Evolutionary conservation across 129 eudicot species (phyloP).

Genomic region (Ambrosia trifida): DNA sequence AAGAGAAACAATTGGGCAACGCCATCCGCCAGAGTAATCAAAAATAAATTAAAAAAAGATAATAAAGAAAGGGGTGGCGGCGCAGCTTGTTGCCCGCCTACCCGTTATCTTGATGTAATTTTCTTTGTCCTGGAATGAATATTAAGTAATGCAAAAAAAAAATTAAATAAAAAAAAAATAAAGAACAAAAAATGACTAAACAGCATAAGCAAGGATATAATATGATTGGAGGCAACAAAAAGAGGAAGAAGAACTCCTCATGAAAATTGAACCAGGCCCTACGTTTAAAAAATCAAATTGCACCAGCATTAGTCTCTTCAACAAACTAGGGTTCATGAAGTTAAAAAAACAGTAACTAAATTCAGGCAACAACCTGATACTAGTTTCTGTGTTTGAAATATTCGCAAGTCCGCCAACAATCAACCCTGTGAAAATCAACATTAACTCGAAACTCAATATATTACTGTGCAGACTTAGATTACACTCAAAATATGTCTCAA

Average conservation of each 20-base stretch:
- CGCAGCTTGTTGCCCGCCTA: no score
- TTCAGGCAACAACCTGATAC: constrained; percentile 61
- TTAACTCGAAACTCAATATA: background rate
- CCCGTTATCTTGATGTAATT: no score
- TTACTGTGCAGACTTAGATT: background rate
- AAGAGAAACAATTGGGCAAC: constrained; percentile 42
- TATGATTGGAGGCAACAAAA: constrained; percentile 95
- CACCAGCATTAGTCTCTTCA: background rate
- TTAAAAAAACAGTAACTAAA: background rate
- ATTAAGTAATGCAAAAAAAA: no score
- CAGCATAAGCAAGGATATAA: constrained; percentile 72
- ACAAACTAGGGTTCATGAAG: constrained; percentile 24
- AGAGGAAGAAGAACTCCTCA: constrained; percentile 96
- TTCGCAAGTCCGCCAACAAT: constrained; percentile 96
- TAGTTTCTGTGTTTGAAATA: constrained; percentile 83
- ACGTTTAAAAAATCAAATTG: background rate
- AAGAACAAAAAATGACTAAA: constrained; percentile 18
- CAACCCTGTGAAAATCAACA: constrained; percentile 53
- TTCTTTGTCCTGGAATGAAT: no score
- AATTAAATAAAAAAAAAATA: background rate
- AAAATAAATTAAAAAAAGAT: background rate
- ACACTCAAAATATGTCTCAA: no score
- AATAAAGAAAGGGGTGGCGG: no score
- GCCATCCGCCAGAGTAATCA: constrained; percentile 10
- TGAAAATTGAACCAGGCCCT: constrained; percentile 99